Evolutionary conservation across 768 basidiomycete genomes (phyloP), one percentile per base, ranked within the genome.

Genomic region (Plicaturopsis crispa): DNA sequence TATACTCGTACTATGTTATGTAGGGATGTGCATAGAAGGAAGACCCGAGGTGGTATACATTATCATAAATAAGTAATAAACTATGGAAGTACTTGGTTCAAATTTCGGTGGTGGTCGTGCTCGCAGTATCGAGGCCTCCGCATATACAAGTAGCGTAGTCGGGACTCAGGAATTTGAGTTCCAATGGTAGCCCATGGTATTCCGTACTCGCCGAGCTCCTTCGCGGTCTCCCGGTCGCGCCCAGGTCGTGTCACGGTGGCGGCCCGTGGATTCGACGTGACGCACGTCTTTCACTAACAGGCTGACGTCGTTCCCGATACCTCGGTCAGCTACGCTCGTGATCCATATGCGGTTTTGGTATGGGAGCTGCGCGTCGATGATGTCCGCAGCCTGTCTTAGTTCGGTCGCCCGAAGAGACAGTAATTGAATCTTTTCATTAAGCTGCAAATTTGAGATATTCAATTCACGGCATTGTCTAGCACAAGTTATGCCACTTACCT

Each of bases 101-200:
- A n/a, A n/a, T n/a, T n/a, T n/a, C n/a, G n/a, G n/a, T n/a, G n/a
- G n/a, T n/a, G n/a, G n/a, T n/a, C n/a, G n/a, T n/a, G n/a, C n/a
- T n/a, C n/a, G n/a, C n/a, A n/a, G n/a, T n/a, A n/a, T n/a, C n/a
- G n/a, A n/a, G n/a, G n/a, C n/a, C n/a, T n/a, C n/a, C n/a, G n/a
- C n/a, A n/a, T n/a, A n/a, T n/a, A n/a, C n/a, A n/a, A n/a, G n/a
- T n/a, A n/a, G n/a, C n/a, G n/a, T n/a, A n/a, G n/a, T n/a, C n/a
- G n/a, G n/a, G n/a, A n/a, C n/a, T n/a, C n/a, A n/a, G n/a, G n/a
- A n/a, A n/a, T n/a, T n/a, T n/a, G n/a, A n/a, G n/a, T n/a, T n/a
- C n/a, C n/a, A n/a, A n/a, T 31, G 28, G 33, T 49, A 50, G 2
- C 51, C 47, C 49, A 53, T 53, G 10, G 49, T 53, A 33, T 51